These are phyloP conservation scores for Kluyveromyces lactis DNA, from an alignment of 805 yeast genomes.

Conservation along the genomic window DNA sequence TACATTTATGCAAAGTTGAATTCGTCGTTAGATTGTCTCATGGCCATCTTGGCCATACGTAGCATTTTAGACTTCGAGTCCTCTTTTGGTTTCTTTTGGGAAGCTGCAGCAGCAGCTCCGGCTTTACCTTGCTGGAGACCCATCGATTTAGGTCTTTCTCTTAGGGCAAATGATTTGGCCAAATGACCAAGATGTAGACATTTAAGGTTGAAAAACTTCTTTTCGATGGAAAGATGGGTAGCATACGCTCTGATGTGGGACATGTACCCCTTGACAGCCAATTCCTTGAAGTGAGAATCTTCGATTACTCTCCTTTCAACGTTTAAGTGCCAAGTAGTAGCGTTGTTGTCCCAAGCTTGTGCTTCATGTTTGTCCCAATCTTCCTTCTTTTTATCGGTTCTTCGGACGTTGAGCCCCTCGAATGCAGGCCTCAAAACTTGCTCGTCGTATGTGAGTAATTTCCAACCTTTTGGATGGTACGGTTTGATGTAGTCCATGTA, in stretches of 20 bases:
- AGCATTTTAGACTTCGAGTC: constrained; percentile 68
- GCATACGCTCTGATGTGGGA: constrained; percentile 94
- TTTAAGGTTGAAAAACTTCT: constrained; percentile 73
- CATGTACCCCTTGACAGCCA: constrained; percentile 74
- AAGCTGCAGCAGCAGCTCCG: constrained; percentile 23
- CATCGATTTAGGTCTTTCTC: constrained; percentile 86
- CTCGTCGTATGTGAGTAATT: constrained; percentile 41
- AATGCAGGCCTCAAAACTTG: constrained; percentile 32
- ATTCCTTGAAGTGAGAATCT: constrained; percentile 46
- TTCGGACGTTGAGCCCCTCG: constrained; percentile 20
- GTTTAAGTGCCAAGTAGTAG: constrained; percentile 92
- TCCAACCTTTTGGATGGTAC: constrained; percentile 50
- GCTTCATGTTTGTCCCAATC: constrained; percentile 28
- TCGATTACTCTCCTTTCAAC: constrained; percentile 84
- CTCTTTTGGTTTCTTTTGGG: constrained; percentile 42
- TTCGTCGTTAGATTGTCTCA: constrained; percentile 57
- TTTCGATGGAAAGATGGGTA: constrained; percentile 79
- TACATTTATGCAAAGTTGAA: constrained; percentile 43
- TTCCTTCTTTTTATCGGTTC: constrained; percentile 27
- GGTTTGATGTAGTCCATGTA: constrained; percentile 57
- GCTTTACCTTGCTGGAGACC: constrained; percentile 34
- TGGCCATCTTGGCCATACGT: constrained; percentile 63
- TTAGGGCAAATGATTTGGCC: constrained; percentile 87
- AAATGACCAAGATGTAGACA: constrained; percentile 87
- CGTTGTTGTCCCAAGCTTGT: constrained; percentile 80